phyloP scores from a whole-genome alignment of 768 basidiomycete genomes.

The Mycena vitilis region DNA sequence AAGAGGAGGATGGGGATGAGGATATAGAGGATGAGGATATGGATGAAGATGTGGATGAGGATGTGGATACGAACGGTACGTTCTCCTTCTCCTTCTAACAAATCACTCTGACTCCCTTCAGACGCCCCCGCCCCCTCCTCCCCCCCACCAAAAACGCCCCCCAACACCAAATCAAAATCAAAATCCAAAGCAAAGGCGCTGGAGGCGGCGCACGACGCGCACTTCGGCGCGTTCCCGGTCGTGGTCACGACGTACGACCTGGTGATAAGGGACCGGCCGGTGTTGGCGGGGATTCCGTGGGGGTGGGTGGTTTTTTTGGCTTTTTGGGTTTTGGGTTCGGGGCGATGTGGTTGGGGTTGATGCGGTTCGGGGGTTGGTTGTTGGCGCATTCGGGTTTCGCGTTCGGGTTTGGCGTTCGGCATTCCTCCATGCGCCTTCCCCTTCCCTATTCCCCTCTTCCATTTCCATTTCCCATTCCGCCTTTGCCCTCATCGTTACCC shows the following conservation, averaged over 20 bases:
- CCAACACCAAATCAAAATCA: too few species aligned
- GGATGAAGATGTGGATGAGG: constrained; percentile 25
- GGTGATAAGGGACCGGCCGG: constrained; percentile 79
- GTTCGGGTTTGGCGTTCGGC: too few species aligned
- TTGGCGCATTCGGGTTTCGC: too few species aligned
- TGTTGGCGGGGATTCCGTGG: constrained; percentile 42
- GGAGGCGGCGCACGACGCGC: constrained; percentile 17
- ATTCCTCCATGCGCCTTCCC: constrained; percentile 13
- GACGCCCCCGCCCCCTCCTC: too few species aligned
- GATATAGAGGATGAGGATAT: constrained; percentile 22
- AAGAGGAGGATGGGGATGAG: constrained; percentile 23
- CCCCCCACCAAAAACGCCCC: too few species aligned
- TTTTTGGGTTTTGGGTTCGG: too few species aligned
- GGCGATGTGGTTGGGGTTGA: too few species aligned
- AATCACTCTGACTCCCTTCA: too few species aligned
- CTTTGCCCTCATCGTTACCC: constrained; percentile 26
- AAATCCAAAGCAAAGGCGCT: constrained; percentile 24
- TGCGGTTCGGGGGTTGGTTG: too few species aligned
- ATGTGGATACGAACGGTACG: too few species aligned
- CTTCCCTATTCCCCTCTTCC: constrained; percentile 31
- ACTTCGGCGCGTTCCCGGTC: constrained; percentile 67
- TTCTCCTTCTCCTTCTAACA: too few species aligned
- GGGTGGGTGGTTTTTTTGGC: constrained; percentile 24
- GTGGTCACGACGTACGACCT: constrained; percentile 94
- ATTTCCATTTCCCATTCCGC: constrained; percentile 34